Conservation (phyloP, 805 yeast species). For the Lachancea sp. region DNA sequence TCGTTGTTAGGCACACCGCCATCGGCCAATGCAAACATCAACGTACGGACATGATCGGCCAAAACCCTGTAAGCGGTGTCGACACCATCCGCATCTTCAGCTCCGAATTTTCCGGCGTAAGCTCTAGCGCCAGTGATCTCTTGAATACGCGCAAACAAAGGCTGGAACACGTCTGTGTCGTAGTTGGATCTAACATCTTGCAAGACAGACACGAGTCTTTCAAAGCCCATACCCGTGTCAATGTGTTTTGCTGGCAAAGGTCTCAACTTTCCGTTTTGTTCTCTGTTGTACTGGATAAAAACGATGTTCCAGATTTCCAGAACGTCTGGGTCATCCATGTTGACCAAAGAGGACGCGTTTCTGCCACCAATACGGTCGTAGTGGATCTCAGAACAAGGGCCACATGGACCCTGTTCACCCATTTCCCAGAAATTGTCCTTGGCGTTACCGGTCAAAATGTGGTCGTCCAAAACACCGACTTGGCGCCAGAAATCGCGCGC, state of each 20-base stretch:
- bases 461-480: constrained; percentile 87
- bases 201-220: constrained; percentile 88
- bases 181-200: constrained; percentile 91
- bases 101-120: constrained; percentile 88
- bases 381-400: constrained; percentile 97
- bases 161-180: constrained; percentile 94
- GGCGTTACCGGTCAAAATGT: constrained; percentile 84
- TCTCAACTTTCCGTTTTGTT: constrained; percentile 71
- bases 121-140: constrained; percentile 91
- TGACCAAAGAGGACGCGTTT: constrained; percentile 85
- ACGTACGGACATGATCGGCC: constrained; percentile 97
- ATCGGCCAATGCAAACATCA: constrained; percentile 92
- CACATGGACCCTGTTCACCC: constrained; percentile 99
- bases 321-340: constrained; percentile 96
- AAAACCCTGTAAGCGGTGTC: constrained; percentile 97
- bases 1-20: constrained; percentile 99
- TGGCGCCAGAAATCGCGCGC: constrained; percentile 81
- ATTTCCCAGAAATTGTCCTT: constrained; percentile 98
- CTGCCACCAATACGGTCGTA: constrained; percentile 98
- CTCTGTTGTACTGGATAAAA: constrained; percentile 95
- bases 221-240: constrained; percentile 99
- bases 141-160: constrained; percentile 78
- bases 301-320: constrained; percentile 97
- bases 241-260: constrained; percentile 90
- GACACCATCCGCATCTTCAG: constrained; percentile 86